Evolutionary conservation across 2,329 filamentous ascomycete species (phyloP), one percentile per base, ranked within the genome.

Genomic region (Nemania sp.): DNA sequence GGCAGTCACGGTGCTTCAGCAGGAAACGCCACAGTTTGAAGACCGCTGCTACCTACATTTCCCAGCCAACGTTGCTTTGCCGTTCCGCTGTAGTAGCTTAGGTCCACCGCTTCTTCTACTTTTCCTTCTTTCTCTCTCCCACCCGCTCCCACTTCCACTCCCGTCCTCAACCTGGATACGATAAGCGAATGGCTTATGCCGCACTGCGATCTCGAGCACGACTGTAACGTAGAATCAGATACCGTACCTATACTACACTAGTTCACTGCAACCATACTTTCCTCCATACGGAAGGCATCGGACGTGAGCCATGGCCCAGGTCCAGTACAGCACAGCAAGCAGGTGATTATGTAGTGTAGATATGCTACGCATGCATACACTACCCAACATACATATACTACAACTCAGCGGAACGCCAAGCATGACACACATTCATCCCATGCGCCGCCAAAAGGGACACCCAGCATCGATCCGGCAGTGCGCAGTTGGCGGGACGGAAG

Each of bases 381-480:
- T n/a, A n/a, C n/a, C n/a, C n/a, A n/a, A n/a, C n/a, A n/a, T n/a
- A n/a, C n/a, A n/a, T n/a, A n/a, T n/a, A n/a, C n/a, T n/a, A 42
- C 55, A 31, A 49, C 52, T 48, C 28, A n/a, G 48, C 45, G 40
- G 26, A 22, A 42, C 42, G 49, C 43, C 51, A 48, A 43, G 51
- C 40, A 51, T 53, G n/a, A 31, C 28, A 31, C 28, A 4, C 28
- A 46, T 40, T 30, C 24, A 12, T 19, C 49, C 42, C 44, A 22
- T 50, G 45, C 46, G 41, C 49, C 42, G 28, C 23, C 56, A 54
- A 56, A 28, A 59, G 56, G 53, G 53, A 52, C 56, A 56, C 36
- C 26, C 34, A 31, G 37, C 26, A 56, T 56, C 43, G 28, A 59
- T 56, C 48, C 23, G 53, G 56, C 47, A 53, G 49, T 26, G 36